phyloP scores from a whole-genome alignment of 2,329 filamentous ascomycete species.

The Claviceps sp. region DNA sequence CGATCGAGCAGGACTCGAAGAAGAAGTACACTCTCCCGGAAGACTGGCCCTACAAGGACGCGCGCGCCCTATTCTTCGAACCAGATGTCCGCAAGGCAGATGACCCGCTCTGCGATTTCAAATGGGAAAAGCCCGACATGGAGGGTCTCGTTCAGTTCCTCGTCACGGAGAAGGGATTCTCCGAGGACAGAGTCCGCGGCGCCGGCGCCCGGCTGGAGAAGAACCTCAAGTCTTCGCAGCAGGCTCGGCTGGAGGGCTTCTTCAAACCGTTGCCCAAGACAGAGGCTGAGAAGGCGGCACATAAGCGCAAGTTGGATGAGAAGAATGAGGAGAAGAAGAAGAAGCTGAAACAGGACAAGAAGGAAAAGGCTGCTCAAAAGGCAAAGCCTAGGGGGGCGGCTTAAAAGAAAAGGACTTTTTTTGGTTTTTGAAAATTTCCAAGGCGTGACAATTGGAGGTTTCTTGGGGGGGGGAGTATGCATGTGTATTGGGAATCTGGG shows the following conservation, averaged over 20 bases:
- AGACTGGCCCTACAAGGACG: constrained; percentile 94
- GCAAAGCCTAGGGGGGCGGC: constrained; percentile 62
- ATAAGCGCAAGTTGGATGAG: constrained; percentile 91
- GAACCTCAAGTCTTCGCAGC: constrained; percentile 81
- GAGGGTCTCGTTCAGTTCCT: constrained; percentile 83
- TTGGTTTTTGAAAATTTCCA: background rate
- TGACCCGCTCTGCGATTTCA: constrained; percentile 84
- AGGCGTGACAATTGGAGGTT: background rate
- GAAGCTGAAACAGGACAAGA: constrained; percentile 85
- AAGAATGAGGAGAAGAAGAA: constrained; percentile 90
- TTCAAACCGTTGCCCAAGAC: constrained; percentile 90
- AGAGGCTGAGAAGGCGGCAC: constrained; percentile 64
- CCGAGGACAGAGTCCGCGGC: constrained; percentile 77
- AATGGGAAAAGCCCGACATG: constrained; percentile 89
- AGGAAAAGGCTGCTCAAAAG: constrained; percentile 88
- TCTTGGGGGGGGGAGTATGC: background rate
- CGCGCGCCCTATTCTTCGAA: constrained; percentile 79
- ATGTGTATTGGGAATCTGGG: background rate
- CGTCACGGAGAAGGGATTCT: constrained; percentile 92
- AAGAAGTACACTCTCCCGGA: constrained; percentile 77
- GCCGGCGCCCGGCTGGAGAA: constrained; percentile 72
- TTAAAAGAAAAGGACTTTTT: constrained; percentile 12
- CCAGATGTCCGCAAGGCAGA: constrained; percentile 79
- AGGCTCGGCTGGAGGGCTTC: constrained; percentile 86
- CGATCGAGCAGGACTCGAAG: constrained; percentile 62